Percentiles rank a stretch among this genome's conserved stretches.
Conservation (phyloP, 805 yeast species). For the Saccharomycopsis fodiens region DNA sequence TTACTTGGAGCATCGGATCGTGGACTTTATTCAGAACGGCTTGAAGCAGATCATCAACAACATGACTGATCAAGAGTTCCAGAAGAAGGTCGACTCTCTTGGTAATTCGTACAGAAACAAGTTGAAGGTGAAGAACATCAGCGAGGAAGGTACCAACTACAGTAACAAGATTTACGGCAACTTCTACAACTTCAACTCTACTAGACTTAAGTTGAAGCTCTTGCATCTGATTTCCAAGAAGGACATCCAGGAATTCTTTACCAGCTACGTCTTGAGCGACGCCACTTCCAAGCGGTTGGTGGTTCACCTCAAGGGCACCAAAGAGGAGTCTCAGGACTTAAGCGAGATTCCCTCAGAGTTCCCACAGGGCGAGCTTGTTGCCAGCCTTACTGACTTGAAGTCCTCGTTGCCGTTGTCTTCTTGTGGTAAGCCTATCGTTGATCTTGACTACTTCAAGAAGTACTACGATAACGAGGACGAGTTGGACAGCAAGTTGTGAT, state of each 20-base stretch:
- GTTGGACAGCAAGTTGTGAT: conserved; percentile 1
- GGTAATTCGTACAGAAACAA: conserved; percentile 44
- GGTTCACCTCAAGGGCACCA: conserved; percentile 40
- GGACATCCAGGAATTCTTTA: conserved; percentile 52
- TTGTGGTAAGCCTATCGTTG: conserved; percentile 49
- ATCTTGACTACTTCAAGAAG: conserved; percentile 22
- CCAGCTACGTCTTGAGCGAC: conserved; percentile 23
- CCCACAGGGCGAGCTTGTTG: conserved; percentile 36
- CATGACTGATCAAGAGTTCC: conserved; percentile 58
- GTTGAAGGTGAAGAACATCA: conserved; percentile 68
- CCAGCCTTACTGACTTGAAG: conserved; percentile 48
- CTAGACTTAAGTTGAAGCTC: conserved; percentile 47
- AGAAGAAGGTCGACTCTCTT: conserved; percentile 62
- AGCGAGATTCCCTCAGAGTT: not conserved
- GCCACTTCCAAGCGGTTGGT: conserved; percentile 24
- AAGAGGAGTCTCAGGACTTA: conserved; percentile 1
- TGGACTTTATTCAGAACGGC: conserved; percentile 43
- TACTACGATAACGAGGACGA: conserved; percentile 10
- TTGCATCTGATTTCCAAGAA: conserved; percentile 36
- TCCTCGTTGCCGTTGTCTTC: conserved; percentile 44
- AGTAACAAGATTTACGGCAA: conserved; percentile 69
- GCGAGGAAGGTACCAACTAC: conserved; percentile 63
- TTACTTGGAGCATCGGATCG: conserved; percentile 72
- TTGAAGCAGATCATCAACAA: conserved; percentile 40
- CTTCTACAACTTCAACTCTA: conserved; percentile 63